Base-by-base conservation (phyloP, 176 grass and related monocot species). In the Oryza meyeriana region DNA sequence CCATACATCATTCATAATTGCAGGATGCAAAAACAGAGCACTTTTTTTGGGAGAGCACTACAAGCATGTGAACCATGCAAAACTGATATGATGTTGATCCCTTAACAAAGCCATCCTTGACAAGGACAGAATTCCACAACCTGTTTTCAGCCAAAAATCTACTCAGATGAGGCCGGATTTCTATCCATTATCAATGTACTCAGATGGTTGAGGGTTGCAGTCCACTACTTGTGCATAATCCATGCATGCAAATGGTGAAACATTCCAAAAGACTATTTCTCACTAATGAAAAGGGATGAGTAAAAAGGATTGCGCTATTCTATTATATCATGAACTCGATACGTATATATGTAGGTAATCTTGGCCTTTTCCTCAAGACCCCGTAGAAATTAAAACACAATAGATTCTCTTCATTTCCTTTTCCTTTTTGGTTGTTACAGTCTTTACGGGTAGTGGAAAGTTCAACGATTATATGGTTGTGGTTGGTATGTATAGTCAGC, bases 61-160 rank as follows among this genome's bases (percentile, higher is more conserved):
- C 41, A 84, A 72, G 41, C 42, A 80, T 71, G 31, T 71, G 66
- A 83, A 77, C 34, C 25, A 40, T 40, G 41, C 29, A 39, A 32
- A 9, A 33, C 13, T 42, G 86, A 35, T 22, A 26, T 42, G 86
- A 35, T 22, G 32, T 65, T 36, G 32, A 55, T 71, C 74, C 65
- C 18, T 38, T 52, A 64, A 78, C 57, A 30, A 65, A 82, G 52
- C 64, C 40, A 2, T 18, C 57, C 39, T 22, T 83, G 79, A 87
- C 66, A 64, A 13, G 32, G 79, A 47, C 74, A 72, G 4, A 62
- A 22, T 50, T 87, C 29, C 24, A 50, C 8, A 64, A 18, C 57
- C 22, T n/a, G 66, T 76, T 77, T 39, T n/a, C 5, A 22, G 39
- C 24, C 35, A 81, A 69, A 81, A 69, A 81, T 36, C 28, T 44